Evolutionary conservation across 116 monocot species (phyloP).

Genomic region (Phalaenopsis hybrid): DNA sequence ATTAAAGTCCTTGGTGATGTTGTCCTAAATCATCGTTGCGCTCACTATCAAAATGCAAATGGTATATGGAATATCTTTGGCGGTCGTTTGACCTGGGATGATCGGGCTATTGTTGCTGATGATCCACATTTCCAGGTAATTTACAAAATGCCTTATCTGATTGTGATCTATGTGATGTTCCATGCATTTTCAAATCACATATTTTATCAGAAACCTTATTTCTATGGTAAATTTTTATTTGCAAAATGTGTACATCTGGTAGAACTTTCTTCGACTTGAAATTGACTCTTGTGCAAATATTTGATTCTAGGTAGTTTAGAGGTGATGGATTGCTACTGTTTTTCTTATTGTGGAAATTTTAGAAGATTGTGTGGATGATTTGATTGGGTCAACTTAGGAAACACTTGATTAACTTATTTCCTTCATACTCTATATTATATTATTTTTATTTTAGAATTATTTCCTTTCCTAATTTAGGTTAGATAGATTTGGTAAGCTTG

Average conservation of each 20-base stretch:
- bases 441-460: too few species aligned
- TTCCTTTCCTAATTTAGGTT: too few species aligned
- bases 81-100: conserved; percentile 89
- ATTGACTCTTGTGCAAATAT: neutral
- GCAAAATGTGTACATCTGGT: neutral
- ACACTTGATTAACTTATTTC: too few species aligned
- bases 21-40: conserved; percentile 92
- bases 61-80: conserved; percentile 95
- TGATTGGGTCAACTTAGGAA: too few species aligned
- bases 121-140: conserved; percentile 97
- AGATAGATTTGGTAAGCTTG: too few species aligned
- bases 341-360: too few species aligned
- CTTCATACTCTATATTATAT: too few species aligned
- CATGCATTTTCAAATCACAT: neutral
- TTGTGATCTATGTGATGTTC: neutral
- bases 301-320: neutral
- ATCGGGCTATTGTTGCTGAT: conserved; percentile 83
- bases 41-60: conserved; percentile 62
- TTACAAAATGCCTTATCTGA: neutral
- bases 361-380: too few species aligned
- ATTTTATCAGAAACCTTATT: neutral
- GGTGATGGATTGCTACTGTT: neutral
- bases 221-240: neutral
- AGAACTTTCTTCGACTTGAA: neutral
- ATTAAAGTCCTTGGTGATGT: conserved; percentile 86